Evolutionary conservation across 305 asterid genomes (phyloP).

Genomic region (Fraxinus angustifolia): DNA sequence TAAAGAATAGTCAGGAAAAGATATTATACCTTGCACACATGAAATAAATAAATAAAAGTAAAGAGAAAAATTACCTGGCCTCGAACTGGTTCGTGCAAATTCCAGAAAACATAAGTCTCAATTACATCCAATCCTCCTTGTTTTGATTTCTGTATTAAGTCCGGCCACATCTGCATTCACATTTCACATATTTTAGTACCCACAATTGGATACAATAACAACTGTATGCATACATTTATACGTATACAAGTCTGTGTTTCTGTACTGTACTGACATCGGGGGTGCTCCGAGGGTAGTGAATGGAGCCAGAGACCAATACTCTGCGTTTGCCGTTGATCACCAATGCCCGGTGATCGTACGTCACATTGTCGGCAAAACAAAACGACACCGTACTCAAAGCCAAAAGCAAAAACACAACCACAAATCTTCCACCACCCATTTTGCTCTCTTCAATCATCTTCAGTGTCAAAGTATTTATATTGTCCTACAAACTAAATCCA

Average conservation of each 20-base stretch:
- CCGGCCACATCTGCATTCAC: slow-evolving; percentile 85
- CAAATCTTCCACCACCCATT: slow-evolving; percentile 31
- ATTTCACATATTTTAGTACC: background rate
- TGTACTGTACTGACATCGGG: slow-evolving; percentile 48
- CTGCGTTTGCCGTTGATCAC: slow-evolving; percentile 73
- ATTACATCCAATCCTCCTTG: slow-evolving; percentile 87
- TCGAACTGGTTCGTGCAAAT: slow-evolving; percentile 78
- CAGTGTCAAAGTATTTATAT: background rate
- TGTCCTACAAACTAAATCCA: background rate
- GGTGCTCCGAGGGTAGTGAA: slow-evolving; percentile 97
- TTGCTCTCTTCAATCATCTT: background rate
- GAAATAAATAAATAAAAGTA: background rate
- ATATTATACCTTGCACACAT: background rate
- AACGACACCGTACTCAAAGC: slow-evolving; percentile 34
- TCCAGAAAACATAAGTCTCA: slow-evolving; percentile 94
- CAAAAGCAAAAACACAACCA: slow-evolving; percentile 28
- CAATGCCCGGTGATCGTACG: slow-evolving; percentile 87
- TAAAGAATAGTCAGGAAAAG: slow-evolving; percentile 20
- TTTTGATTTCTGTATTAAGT: slow-evolving; percentile 76
- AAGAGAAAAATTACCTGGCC: slow-evolving; percentile 52
- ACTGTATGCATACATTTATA: background rate
- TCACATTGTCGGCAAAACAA: slow-evolving; percentile 63
- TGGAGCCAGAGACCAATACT: slow-evolving; percentile 79
- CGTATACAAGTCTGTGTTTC: background rate
- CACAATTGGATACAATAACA: slow-evolving; percentile 14